These are phyloP conservation scores for Meyerozyma sp. DNA, from an alignment of 1,139 yeast species.

Conservation along the genomic window DNA sequence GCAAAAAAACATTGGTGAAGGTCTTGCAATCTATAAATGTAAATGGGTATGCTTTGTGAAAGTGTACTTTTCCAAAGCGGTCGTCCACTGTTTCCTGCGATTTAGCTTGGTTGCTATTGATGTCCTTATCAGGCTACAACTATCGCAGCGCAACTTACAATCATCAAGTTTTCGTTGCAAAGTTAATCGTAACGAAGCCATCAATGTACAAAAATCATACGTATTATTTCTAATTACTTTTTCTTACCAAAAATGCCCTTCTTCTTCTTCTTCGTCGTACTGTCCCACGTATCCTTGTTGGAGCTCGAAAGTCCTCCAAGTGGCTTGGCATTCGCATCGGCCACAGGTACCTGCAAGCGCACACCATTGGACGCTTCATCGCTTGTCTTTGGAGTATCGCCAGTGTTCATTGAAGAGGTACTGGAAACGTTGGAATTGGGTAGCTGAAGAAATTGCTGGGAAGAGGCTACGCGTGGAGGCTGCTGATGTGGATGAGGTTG, in stretches of 20 bases:
- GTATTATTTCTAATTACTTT: constrained; percentile 6
- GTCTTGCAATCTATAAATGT: too few relatives aligned
- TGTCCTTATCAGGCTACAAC: too few relatives aligned
- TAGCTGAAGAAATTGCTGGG: constrained; percentile 3
- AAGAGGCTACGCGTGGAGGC: constrained; percentile 17
- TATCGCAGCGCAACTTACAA: too few relatives aligned
- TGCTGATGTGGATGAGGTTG: constrained; percentile 8
- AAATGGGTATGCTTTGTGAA: too few relatives aligned
- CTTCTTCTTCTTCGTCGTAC: constrained; percentile 22
- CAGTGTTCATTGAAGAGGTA: constrained; percentile 19
- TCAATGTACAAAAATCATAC: neutral
- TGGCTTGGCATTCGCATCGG: constrained; percentile 25
- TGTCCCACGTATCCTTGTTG: constrained; percentile 7
- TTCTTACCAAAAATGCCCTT: constrained; percentile 31
- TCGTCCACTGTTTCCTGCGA: too few relatives aligned
- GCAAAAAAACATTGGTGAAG: too few relatives aligned
- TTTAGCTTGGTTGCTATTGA: too few relatives aligned
- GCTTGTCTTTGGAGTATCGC: constrained; percentile 26
- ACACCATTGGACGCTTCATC: constrained; percentile 10
- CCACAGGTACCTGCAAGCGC: constrained; percentile 11
- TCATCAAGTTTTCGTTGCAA: too few relatives aligned
- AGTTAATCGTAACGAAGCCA: too few relatives aligned
- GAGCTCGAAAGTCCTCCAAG: constrained; percentile 26
- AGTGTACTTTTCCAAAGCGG: too few relatives aligned
- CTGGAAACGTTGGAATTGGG: constrained; percentile 20